phyloP scores from a whole-genome alignment of 2,329 filamentous ascomycete genomes.

The Allantophomopsis lycopodina region DNA sequence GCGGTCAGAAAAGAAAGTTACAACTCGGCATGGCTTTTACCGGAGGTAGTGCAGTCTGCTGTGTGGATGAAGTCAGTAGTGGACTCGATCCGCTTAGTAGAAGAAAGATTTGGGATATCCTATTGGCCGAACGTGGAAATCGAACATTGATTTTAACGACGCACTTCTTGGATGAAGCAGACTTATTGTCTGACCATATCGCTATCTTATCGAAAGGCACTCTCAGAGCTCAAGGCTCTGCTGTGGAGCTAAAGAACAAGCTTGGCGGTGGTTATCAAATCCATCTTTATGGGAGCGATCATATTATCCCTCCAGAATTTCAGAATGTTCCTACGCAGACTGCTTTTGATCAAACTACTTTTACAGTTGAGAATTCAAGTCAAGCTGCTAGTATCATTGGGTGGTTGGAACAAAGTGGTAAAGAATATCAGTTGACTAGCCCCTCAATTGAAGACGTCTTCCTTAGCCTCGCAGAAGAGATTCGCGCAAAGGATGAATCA shows the following conservation, averaged over 20 bases:
- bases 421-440: slow-evolving; percentile 73
- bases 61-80: slow-evolving; percentile 81
- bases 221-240: slow-evolving; percentile 70
- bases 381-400: slow-evolving; percentile 61
- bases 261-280: slow-evolving; percentile 79
- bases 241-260: slow-evolving; percentile 71
- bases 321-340: slow-evolving; percentile 40
- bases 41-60: slow-evolving; percentile 76
- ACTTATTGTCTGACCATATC: slow-evolving; percentile 79
- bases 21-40: slow-evolving; percentile 94
- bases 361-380: slow-evolving; percentile 54
- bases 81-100: slow-evolving; percentile 79
- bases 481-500: slow-evolving; percentile 34
- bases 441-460: slow-evolving; percentile 93
- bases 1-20: slow-evolving; percentile 83
- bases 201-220: slow-evolving; percentile 76
- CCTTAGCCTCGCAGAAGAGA: slow-evolving; percentile 70
- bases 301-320: slow-evolving; percentile 27
- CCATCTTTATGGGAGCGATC: slow-evolving; percentile 44
- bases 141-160: slow-evolving; percentile 82
- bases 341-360: slow-evolving; percentile 59
- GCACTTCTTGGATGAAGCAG: slow-evolving; percentile 88
- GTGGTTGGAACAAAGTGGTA: slow-evolving; percentile 47
- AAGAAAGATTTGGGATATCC: slow-evolving; percentile 87
- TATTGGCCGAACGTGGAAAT: slow-evolving; percentile 68